Evolutionary conservation across 1,284 basidiomycete genomes (phyloP), one percentile per base, ranked within the genome.

Genomic region (Boletus subluridellus): DNA sequence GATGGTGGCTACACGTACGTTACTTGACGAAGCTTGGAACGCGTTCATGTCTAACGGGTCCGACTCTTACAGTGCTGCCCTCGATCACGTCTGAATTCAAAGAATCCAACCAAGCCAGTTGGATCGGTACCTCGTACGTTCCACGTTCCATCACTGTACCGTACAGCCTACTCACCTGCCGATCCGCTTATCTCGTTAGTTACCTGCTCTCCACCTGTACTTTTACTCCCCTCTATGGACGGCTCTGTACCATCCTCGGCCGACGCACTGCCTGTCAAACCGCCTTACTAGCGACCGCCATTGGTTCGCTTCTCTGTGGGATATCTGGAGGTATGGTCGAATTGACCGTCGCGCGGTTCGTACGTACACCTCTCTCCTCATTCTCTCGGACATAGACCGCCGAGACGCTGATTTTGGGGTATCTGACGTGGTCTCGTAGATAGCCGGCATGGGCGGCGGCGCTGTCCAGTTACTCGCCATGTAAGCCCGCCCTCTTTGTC

Each of bases 141-240:
- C 28, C 5, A 9, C 2, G 1, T 14, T 28, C 37, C 12, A 8
- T 21, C 5, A 24, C 15, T 3, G 1, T 32, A 2, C n/a, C 8
- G 7, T 28, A 7, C 11, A 7, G 14, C 35, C 35, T 11, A n/a
- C n/a, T 10, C 8, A 38, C 2, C 3, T 15, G n/a, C 14, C 0
- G 35, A 34, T 28, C 17, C 7, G 6, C n/a, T 4, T 11, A 32
- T 32, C 32, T 32, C 32, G 3, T 9, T 14, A 66, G 64, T 5
- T 66, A 66, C 24, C 17, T 66, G 17, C 59, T 66, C 21, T 68
- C 65, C 4, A 53, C 57, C 3, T 66, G 65, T 30, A 65, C 65
- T 2, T 68, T 66, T n/a, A 66, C 62, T 0, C 66, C 64, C 1
- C 66, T 66, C 15, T 66, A 68, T 24, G 66, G 66, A 12, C 58